phyloP scores from a whole-genome alignment of 23 red algal species.

The Gracilariopsis chorda region DNA sequence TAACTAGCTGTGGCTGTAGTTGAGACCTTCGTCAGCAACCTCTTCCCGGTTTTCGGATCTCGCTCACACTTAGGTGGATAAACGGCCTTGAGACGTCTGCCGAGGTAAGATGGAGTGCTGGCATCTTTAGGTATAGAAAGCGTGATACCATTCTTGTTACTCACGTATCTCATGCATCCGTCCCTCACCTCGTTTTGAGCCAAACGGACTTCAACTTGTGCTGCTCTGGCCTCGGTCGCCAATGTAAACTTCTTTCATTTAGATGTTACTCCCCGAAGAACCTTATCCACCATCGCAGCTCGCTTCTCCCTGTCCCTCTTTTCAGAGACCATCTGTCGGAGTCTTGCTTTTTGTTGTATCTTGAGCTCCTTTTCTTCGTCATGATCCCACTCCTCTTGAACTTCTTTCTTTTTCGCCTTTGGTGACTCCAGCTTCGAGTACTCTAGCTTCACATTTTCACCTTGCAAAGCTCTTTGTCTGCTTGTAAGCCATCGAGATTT shows the following conservation, averaged over 20 bases:
- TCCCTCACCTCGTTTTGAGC: slow-evolving; percentile 58
- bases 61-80: slow-evolving; percentile 41
- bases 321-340: slow-evolving; percentile 72
- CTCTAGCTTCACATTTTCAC: slow-evolving; percentile 58
- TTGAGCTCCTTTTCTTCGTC: slow-evolving; percentile 73
- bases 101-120: slow-evolving; percentile 4
- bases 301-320: slow-evolving; percentile 81
- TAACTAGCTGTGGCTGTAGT: background rate
- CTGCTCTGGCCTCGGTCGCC: slow-evolving; percentile 53
- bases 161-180: slow-evolving; percentile 52
- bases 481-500: slow-evolving; percentile 42
- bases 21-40: slow-evolving; percentile 5
- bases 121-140: slow-evolving; percentile 56
- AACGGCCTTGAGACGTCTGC: slow-evolving; percentile 25
- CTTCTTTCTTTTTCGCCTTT: slow-evolving; percentile 48
- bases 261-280: slow-evolving; percentile 71
- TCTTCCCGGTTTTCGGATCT: slow-evolving; percentile 62
- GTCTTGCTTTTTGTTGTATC: slow-evolving; percentile 65
- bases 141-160: slow-evolving; percentile 31
- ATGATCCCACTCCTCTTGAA: slow-evolving; percentile 44
- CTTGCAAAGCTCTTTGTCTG: slow-evolving; percentile 59
- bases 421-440: slow-evolving; percentile 59
- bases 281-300: slow-evolving; percentile 77
- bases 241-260: slow-evolving; percentile 71
- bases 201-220: slow-evolving; percentile 41